Percentiles rank a stretch among this genome's conserved stretches.
phyloP scores from a whole-genome alignment of 2,329 filamentous ascomycete genomes.

The Botrytis paeoniae region DNA sequence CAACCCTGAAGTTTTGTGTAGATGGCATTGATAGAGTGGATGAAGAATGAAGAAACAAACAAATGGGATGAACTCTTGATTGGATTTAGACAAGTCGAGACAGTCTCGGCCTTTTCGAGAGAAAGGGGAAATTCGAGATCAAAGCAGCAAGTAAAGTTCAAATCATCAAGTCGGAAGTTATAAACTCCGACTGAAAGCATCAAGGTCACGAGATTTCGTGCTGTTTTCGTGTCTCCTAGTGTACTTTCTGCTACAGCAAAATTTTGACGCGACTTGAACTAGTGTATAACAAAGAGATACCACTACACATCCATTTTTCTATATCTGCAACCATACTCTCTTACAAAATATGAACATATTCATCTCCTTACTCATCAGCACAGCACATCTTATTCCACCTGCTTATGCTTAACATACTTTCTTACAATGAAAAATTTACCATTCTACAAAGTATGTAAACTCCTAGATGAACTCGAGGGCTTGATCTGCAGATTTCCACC shows the following conservation, averaged over 20 bases:
- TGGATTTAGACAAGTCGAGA: not conserved
- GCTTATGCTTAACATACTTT: conserved; percentile 12
- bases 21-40: not conserved
- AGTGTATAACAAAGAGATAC: not conserved
- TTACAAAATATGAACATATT: not conserved
- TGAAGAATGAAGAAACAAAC: not conserved
- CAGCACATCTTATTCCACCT: not conserved
- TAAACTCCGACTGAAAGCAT: not conserved
- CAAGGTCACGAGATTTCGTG: conserved; percentile 2
- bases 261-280: not conserved
- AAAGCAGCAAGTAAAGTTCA: not conserved
- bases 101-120: not conserved
- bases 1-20: not conserved
- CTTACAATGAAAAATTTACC: conserved; percentile 51
- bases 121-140: not conserved
- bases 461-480: conserved; percentile 66
- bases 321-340: not conserved
- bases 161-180: not conserved
- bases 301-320: not conserved
- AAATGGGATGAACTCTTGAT: not conserved
- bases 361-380: not conserved
- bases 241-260: not conserved
- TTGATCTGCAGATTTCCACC: conserved; percentile 40
- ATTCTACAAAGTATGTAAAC: conserved; percentile 69
- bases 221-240: conserved; percentile 1